Evolutionary conservation across 768 basidiomycete genomes (phyloP), one percentile per base, ranked within the genome.

Genomic region (Lactifluus rugatus): DNA sequence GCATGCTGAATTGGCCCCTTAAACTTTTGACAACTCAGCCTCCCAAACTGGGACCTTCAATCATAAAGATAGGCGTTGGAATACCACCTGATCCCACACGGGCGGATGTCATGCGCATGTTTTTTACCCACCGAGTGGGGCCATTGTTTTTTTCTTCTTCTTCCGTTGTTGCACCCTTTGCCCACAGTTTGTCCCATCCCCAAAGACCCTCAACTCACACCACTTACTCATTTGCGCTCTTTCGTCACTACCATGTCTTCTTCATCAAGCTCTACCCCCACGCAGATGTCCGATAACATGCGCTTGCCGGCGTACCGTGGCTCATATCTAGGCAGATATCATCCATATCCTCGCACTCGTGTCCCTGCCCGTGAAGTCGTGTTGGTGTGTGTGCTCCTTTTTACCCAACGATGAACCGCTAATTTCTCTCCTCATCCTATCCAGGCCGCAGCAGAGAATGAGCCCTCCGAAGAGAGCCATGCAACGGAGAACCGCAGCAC

Each of bases 241-340:
- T 34, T 26, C 23, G 2, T 32, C 25, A 11, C 54, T 21, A 28
- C n/a, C 49, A 60, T 60, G 58, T 51, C 54, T 26, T n/a, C 54
- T 13, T 34, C 41, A 17, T 11, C 44, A 46, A 51, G 21, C 49
- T 25, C 58, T 21, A 31, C 36, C 48, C 28, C 54, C 14, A 21
- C 44, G 6, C 46, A 45, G 34, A 14, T 26, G 26, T 23, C 39
- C 23, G 58, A 60, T 25, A 60, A 51, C 14, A 60, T 56, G 49
- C 62, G 62, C 32, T 21, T 62, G 21, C 62, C 58, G 8, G 53
- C 62, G 17, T 62, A 62, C 34, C 62, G 62, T 28, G 49, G 10
- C 7, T 60, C 62, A 19, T 61, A 61, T 28, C 42, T 62, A 1
- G 49, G 54, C 5, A 53, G 62, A 45, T 62, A 60, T 25, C 62